These are phyloP conservation scores for Aspergillus nomiae DNA, from an alignment of 2,329 filamentous ascomycete genomes.

Conservation along the genomic window DNA sequence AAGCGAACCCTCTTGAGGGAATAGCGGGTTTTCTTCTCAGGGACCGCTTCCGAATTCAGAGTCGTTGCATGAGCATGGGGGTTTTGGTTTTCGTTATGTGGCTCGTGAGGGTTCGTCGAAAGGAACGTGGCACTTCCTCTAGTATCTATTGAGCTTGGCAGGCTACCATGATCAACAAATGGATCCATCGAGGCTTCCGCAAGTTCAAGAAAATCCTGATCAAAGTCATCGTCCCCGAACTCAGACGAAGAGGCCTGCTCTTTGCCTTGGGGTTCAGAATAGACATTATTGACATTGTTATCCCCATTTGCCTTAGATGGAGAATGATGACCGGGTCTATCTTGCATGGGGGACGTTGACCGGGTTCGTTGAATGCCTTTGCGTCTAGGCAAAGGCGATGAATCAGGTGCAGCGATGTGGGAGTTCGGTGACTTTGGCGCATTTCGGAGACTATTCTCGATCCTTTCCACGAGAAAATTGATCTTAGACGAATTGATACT, in stretches of 20 bases:
- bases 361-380: conserved; percentile 32
- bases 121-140: background rate
- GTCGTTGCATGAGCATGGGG: background rate
- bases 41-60: background rate
- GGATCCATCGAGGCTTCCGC: conserved; percentile 37
- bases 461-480: conserved; percentile 66
- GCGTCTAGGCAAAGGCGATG: conserved; percentile 45
- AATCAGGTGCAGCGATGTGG: conserved; percentile 42
- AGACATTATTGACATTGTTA: conserved; percentile 3
- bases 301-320: background rate
- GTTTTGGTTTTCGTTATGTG: background rate
- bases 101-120: background rate
- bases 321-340: conserved; percentile 4
- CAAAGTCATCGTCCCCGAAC: conserved; percentile 52
- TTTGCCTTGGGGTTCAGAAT: conserved; percentile 1
- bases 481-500: conserved; percentile 49
- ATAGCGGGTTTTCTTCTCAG: conserved; percentile 6
- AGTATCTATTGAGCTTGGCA: background rate
- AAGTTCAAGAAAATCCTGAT: conserved; percentile 47
- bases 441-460: conserved; percentile 55
- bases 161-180: conserved; percentile 22
- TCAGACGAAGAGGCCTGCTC: conserved; percentile 41
- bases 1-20: conserved; percentile 58
- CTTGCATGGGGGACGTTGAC: conserved; percentile 35
- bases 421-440: conserved; percentile 11